These are phyloP conservation scores for Wickerhamomyces rabaulensis DNA, from an alignment of 805 yeast genomes.

Conservation along the genomic window DNA sequence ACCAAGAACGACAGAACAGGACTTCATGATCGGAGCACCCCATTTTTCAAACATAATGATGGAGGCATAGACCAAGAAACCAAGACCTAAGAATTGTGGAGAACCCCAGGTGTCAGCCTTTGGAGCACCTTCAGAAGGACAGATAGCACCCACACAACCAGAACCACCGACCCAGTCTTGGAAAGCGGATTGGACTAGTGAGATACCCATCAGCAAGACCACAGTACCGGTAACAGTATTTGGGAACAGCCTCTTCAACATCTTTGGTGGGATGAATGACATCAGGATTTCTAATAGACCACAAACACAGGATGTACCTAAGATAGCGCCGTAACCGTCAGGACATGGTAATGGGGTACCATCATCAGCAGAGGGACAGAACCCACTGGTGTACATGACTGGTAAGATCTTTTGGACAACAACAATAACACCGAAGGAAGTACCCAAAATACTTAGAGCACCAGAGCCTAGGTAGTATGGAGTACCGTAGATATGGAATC, in stretches of 20 bases:
- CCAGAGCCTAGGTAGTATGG: conserved; percentile 88
- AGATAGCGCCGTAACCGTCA: conserved; percentile 79
- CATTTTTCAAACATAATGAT: conserved; percentile 76
- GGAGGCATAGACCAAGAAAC: conserved; percentile 72
- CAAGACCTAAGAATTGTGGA: conserved; percentile 84
- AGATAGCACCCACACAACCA: conserved; percentile 47
- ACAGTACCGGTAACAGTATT: conserved; percentile 92
- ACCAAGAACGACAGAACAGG: conserved; percentile 87
- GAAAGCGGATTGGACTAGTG: conserved; percentile 67
- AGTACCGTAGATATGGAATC: conserved; percentile 72
- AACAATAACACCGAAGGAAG: conserved; percentile 82
- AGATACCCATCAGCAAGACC: conserved; percentile 76
- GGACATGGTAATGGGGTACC: conserved; percentile 78
- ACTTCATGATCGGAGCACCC: conserved; percentile 93
- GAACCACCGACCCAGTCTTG: conserved; percentile 87
- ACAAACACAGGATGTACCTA: conserved; percentile 75
- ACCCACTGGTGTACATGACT: conserved; percentile 69
- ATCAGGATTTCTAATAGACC: conserved; percentile 65
- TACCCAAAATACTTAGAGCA: conserved; percentile 81
- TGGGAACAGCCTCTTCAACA: conserved; percentile 74
- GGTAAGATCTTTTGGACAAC: conserved; percentile 75
- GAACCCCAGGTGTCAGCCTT: conserved; percentile 73
- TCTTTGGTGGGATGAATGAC: conserved; percentile 72
- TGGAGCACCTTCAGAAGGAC: conserved; percentile 49
- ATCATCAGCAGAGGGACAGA: conserved; percentile 56